Percentiles rank a stretch among this genome's conserved stretches.
Conservation (phyloP, 2,329 filamentous ascomycete species). For the Botrytis hyacinthi region DNA sequence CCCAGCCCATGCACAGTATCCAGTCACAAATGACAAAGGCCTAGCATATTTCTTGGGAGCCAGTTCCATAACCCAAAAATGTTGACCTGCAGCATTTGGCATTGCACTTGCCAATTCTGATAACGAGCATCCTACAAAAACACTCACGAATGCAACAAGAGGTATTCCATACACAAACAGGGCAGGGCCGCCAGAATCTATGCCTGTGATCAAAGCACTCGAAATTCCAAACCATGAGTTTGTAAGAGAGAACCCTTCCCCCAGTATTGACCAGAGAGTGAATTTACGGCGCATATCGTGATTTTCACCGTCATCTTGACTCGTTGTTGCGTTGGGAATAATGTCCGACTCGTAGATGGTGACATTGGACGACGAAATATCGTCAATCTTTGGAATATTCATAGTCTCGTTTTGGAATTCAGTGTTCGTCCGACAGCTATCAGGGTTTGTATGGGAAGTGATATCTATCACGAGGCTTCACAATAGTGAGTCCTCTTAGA, state of each 20-base stretch:
- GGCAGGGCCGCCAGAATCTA: slow-evolving; percentile 16
- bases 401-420: not conserved
- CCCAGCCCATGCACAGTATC: slow-evolving; percentile 20
- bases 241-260: slow-evolving; percentile 19
- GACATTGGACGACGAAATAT: not conserved
- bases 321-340: not conserved
- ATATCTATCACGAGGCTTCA: not conserved
- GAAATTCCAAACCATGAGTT: slow-evolving; percentile 21
- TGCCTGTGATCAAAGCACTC: slow-evolving; percentile 19
- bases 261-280: slow-evolving; percentile 18
- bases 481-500: not conserved
- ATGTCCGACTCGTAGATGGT: not conserved
- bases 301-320: not conserved
- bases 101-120: slow-evolving; percentile 20
- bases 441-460: not conserved
- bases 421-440: not conserved
- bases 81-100: slow-evolving; percentile 21
- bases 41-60: slow-evolving; percentile 20
- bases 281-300: slow-evolving; percentile 20
- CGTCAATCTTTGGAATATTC: slow-evolving; percentile 14
- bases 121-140: slow-evolving; percentile 17
- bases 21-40: slow-evolving; percentile 15
- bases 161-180: slow-evolving; percentile 20
- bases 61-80: slow-evolving; percentile 20
- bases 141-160: slow-evolving; percentile 1